Conservation (phyloP, 495 filamentous ascomycete species). For the Schizothecium vesticola region DNA sequence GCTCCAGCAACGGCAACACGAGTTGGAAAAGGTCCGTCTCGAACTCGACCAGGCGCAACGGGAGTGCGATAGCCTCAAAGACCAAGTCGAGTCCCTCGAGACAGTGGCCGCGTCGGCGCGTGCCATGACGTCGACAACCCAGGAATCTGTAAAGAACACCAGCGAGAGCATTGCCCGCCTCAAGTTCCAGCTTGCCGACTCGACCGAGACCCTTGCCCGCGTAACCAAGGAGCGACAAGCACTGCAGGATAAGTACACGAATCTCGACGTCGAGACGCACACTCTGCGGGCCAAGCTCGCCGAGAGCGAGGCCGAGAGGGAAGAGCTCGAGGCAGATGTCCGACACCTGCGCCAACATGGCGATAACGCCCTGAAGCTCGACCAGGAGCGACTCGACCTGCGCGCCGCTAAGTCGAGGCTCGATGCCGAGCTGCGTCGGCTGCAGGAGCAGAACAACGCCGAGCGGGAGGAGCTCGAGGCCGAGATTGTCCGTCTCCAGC, state of each 20-base stretch:
- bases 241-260: slow-evolving; percentile 58
- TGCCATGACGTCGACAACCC: slow-evolving; percentile 16
- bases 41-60: slow-evolving; percentile 1
- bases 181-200: slow-evolving; percentile 30
- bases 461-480: slow-evolving; percentile 39
- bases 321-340: slow-evolving; percentile 57
- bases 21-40: neutral
- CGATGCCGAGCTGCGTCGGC: slow-evolving; percentile 53
- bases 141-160: slow-evolving; percentile 25
- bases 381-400: slow-evolving; percentile 58
- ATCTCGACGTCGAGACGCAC: slow-evolving; percentile 56
- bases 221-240: slow-evolving; percentile 53
- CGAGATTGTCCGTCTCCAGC: slow-evolving; percentile 45
- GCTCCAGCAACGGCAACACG: neutral
- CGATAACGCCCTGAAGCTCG: slow-evolving; percentile 50
- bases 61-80: slow-evolving; percentile 45
- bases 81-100: slow-evolving; percentile 38
- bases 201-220: slow-evolving; percentile 30
- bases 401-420: slow-evolving; percentile 54
- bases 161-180: slow-evolving; percentile 26
- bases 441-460: slow-evolving; percentile 52
- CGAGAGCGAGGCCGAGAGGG: slow-evolving; percentile 57
- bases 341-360: slow-evolving; percentile 44
- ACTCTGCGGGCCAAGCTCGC: slow-evolving; percentile 47
- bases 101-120: slow-evolving; percentile 16